Conservation (phyloP, 1,139 yeast species). For the Yamadazyma epiphylla region DNA sequence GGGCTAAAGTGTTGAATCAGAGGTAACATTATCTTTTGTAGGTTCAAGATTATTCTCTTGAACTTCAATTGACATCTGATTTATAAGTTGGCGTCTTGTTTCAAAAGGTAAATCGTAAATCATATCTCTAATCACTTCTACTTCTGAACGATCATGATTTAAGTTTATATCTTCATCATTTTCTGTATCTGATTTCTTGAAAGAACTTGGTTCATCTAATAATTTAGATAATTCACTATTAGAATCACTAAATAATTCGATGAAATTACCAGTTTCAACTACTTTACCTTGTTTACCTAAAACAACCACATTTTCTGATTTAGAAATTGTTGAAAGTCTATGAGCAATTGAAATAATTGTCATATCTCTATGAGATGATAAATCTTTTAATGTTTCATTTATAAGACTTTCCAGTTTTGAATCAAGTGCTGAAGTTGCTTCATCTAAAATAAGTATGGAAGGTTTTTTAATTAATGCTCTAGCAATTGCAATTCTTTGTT, state of each 20-base stretch:
- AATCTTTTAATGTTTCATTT: conserved; percentile 55
- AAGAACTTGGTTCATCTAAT: conserved; percentile 32
- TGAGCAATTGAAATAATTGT: conserved; percentile 93
- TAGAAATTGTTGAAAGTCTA: conserved; percentile 72
- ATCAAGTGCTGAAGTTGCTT: conserved; percentile 78
- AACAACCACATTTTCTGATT: conserved; percentile 55
- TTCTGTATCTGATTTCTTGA: conserved; percentile 12
- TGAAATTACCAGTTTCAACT: conserved; percentile 40
- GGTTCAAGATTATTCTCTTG: conserved; percentile 15
- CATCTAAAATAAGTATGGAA: conserved; percentile 60
- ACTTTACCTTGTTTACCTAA: conserved; percentile 43
- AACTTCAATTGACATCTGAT: conserved; percentile 24
- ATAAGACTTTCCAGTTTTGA: conserved; percentile 68
- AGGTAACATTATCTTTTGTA: conserved; percentile 8
- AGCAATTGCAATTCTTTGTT: conserved; percentile 86
- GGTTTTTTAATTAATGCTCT: conserved; percentile 71
- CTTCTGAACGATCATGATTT: conserved; percentile 11
- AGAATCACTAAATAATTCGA: conserved; percentile 40
- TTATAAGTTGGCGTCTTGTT: conserved; percentile 26
- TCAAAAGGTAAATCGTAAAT: conserved; percentile 40
- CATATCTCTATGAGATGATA: conserved; percentile 54
- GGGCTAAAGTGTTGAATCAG: conserved; percentile 4
- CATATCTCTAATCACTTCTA: conserved; percentile 29
- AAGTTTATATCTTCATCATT: conserved; percentile 21
- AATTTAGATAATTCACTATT: conserved; percentile 42